A percentile compares a stretch with the other conserved stretches of the same genome.
These are phyloP conservation scores for Phytophthora ohioensis DNA, from an alignment of 352 stramenopile genomes.

Conservation along the genomic window DNA sequence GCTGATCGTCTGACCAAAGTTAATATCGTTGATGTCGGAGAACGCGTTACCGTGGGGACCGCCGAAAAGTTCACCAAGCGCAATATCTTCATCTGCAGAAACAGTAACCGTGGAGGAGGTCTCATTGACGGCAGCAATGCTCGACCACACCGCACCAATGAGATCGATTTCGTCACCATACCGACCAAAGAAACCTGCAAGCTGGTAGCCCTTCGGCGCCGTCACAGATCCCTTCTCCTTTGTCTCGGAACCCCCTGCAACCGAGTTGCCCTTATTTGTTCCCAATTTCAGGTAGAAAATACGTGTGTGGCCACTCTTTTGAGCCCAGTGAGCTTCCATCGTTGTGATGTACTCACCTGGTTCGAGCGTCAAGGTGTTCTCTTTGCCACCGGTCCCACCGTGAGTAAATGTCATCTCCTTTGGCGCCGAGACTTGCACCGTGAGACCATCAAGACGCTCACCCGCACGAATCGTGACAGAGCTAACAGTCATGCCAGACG, in stretches of 20 bases:
- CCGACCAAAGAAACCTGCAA: conserved; percentile 34
- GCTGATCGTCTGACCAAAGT: conserved; percentile 24
- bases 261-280: conserved; percentile 19
- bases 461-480: conserved; percentile 30
- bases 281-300: conserved; percentile 30
- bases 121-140: conserved; percentile 35
- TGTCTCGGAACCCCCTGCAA: conserved; percentile 24
- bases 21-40: conserved; percentile 37
- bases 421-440: conserved; percentile 15
- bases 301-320: conserved; percentile 14
- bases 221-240: conserved; percentile 23
- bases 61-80: conserved; percentile 26
- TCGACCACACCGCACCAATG: conserved; percentile 33
- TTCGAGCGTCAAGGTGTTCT: conserved; percentile 18
- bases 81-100: conserved; percentile 31
- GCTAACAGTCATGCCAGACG: conserved; percentile 35
- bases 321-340: conserved; percentile 21
- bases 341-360: conserved; percentile 26
- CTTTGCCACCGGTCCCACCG: conserved; percentile 25
- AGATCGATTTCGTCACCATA: conserved; percentile 30
- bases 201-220: conserved; percentile 28
- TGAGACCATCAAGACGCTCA: conserved; percentile 36
- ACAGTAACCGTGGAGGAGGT: conserved; percentile 3
- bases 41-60: conserved; percentile 31
- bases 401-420: conserved; percentile 33